Conservation (phyloP, 2,329 filamentous ascomycete genomes). For the Thelonectria olida region DNA sequence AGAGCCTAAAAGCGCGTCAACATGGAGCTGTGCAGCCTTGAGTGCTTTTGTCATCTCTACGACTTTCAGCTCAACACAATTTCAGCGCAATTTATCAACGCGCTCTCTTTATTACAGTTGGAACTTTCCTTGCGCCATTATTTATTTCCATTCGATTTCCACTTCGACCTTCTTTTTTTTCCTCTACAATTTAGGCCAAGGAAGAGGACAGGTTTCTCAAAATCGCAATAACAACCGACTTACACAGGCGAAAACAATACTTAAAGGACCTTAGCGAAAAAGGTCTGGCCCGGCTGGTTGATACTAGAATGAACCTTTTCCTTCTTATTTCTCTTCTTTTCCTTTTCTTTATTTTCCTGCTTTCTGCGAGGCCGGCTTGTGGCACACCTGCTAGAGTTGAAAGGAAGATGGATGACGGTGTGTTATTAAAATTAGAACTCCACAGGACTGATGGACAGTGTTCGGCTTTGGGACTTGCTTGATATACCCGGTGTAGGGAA, state of each 20-base stretch:
- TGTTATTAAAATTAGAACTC: slow-evolving; percentile 33
- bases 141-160: slow-evolving; percentile 10
- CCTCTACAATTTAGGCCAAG: slow-evolving; percentile 25
- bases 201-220: slow-evolving; percentile 16
- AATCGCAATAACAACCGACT: slow-evolving; percentile 8
- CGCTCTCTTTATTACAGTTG: neutral
- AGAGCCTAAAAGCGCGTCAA: no score
- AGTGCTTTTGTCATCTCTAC: no score
- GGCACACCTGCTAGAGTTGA: slow-evolving; percentile 16
- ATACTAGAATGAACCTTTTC: slow-evolving; percentile 31
- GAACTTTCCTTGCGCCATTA: neutral
- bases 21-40: no score
- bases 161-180: slow-evolving; percentile 8
- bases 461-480: slow-evolving; percentile 34
- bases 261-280: slow-evolving; percentile 20
- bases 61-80: no score
- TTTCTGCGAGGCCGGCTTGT: slow-evolving; percentile 20
- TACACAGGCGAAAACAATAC: slow-evolving; percentile 16
- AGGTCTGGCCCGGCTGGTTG: slow-evolving; percentile 1
- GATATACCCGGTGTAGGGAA: slow-evolving; percentile 41
- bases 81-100: neutral
- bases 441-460: slow-evolving; percentile 35
- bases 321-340: slow-evolving; percentile 18
- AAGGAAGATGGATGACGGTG: slow-evolving; percentile 22
- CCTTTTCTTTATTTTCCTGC: slow-evolving; percentile 13